Evolutionary conservation across 179 eudicot species (phyloP).

Genomic region (Nepenthes alata): DNA sequence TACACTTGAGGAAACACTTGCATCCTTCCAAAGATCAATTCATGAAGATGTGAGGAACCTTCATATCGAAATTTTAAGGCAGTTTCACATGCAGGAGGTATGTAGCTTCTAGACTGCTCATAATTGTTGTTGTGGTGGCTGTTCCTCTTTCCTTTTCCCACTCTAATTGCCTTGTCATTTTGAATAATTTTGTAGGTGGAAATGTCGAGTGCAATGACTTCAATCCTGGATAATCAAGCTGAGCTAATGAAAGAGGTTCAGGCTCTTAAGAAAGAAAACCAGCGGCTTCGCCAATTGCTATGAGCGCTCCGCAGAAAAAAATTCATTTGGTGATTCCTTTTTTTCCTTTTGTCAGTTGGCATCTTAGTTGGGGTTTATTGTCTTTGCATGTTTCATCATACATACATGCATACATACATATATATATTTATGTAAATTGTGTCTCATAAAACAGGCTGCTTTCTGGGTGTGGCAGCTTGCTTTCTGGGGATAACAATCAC

Average conservation of each 20-base stretch:
- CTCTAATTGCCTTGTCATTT: constrained; percentile 3
- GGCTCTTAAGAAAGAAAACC: constrained; percentile 56
- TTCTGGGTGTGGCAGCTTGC: too few relatives aligned
- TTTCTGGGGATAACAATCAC: too few relatives aligned
- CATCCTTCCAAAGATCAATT: constrained; percentile 76
- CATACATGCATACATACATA: too few relatives aligned
- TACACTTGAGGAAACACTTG: constrained; percentile 79
- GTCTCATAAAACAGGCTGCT: too few relatives aligned
- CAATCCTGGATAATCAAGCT: constrained; percentile 59
- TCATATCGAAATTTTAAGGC: constrained; percentile 83
- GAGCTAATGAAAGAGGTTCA: constrained; percentile 66
- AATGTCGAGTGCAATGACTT: constrained; percentile 44
- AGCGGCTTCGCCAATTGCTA: constrained; percentile 60
- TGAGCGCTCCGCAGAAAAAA: constrained; percentile 8
- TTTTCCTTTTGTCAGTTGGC: not conserved
- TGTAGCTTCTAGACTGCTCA: not conserved
- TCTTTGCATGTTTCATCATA: too few relatives aligned
- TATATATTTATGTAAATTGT: too few relatives aligned
- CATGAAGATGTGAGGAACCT: constrained; percentile 90
- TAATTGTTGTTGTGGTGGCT: not conserved
- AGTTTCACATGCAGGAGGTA: constrained; percentile 94
- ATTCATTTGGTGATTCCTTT: not conserved
- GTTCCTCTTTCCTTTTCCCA: constrained; percentile 1
- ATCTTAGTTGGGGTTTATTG: too few relatives aligned
- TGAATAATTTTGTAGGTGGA: constrained; percentile 41